These are phyloP conservation scores for Crithidia acanthocephali DNA, from an alignment of 208 protist genomes.

Conservation along the genomic window DNA sequence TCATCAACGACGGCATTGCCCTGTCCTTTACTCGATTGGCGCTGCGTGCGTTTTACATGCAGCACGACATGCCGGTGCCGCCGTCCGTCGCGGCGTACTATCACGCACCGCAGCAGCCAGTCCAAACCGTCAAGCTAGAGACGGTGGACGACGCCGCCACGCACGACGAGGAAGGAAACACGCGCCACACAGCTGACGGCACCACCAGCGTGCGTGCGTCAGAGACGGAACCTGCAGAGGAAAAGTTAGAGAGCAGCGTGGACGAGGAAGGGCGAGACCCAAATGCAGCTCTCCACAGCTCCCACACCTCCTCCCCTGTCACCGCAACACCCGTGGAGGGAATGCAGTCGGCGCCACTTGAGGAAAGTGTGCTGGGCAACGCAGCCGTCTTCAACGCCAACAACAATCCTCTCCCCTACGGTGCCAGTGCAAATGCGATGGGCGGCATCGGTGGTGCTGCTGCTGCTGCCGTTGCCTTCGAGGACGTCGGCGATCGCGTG, in stretches of 20 bases:
- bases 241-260: no score
- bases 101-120: neutral
- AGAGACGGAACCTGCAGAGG: no score
- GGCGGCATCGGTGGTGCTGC: neutral
- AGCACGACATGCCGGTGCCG: slow-evolving; percentile 30
- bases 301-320: neutral
- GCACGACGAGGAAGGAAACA: neutral
- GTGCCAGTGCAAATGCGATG: neutral
- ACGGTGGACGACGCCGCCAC: neutral
- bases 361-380: neutral
- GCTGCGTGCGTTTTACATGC: slow-evolving; percentile 49
- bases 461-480: neutral
- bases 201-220: no score
- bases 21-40: slow-evolving; percentile 72
- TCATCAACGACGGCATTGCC: slow-evolving; percentile 58
- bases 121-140: neutral
- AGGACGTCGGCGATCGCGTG: slow-evolving; percentile 26
- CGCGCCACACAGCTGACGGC: no score
- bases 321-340: no score
- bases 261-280: neutral
- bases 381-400: neutral
- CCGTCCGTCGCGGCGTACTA: slow-evolving; percentile 20
- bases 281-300: neutral
- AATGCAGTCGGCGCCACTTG: neutral
- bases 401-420: no score